Conservation (phyloP, 768 basidiomycete genomes). For the Suillus decipiens region DNA sequence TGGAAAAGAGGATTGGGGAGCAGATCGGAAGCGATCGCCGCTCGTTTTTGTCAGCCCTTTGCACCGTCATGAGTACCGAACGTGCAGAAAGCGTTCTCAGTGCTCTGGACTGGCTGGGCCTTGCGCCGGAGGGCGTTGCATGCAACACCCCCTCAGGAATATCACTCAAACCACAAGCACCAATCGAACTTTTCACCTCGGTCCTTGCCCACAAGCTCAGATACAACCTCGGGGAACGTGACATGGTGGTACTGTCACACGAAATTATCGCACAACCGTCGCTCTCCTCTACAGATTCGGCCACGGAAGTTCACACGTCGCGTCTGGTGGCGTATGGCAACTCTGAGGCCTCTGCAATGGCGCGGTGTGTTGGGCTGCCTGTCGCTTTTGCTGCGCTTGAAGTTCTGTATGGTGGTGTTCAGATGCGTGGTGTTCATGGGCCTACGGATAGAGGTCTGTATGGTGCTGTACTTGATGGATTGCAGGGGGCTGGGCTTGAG, state of each 20-base stretch:
- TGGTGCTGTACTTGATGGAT: slow-evolving; percentile 55
- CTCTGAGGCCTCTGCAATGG: slow-evolving; percentile 73
- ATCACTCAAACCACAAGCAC: slow-evolving; percentile 51
- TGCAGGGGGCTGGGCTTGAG: slow-evolving; percentile 51
- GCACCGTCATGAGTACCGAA: slow-evolving; percentile 18
- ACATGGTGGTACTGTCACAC: slow-evolving; percentile 86
- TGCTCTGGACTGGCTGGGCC: slow-evolving; percentile 47
- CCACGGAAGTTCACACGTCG: slow-evolving; percentile 63
- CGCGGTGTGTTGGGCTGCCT: slow-evolving; percentile 86
- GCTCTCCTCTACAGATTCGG: slow-evolving; percentile 10
- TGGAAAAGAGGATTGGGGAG: slow-evolving; percentile 30
- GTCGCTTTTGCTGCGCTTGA: slow-evolving; percentile 79
- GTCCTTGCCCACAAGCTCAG: slow-evolving; percentile 71
- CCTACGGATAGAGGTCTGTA: slow-evolving; percentile 67
- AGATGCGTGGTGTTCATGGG: slow-evolving; percentile 63
- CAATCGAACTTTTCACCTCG: slow-evolving; percentile 74
- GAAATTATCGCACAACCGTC: slow-evolving; percentile 59
- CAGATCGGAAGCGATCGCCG: slow-evolving; percentile 31
- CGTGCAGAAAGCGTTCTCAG: slow-evolving; percentile 31
- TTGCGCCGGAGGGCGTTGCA: slow-evolving; percentile 1
- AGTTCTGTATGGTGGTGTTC: slow-evolving; percentile 62
- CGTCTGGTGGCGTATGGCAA: slow-evolving; percentile 65
- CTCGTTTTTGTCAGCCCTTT: slow-evolving; percentile 38
- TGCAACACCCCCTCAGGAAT: slow-evolving; percentile 18
- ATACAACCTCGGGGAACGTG: slow-evolving; percentile 72